phyloP scores from a whole-genome alignment of 1,284 basidiomycete species.

The Austropuccinia psidii region DNA sequence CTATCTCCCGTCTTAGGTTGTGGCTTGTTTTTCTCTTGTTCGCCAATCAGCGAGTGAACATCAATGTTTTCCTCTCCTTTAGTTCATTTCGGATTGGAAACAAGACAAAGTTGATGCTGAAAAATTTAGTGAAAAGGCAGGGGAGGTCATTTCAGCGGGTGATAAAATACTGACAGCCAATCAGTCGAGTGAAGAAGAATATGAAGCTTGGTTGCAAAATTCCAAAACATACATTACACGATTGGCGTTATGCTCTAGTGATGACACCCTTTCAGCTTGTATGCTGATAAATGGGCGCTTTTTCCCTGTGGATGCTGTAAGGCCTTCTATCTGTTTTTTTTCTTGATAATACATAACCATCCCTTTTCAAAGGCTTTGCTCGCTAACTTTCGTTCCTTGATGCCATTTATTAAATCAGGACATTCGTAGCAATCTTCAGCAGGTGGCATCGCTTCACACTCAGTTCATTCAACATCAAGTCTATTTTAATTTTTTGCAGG shows the following conservation, averaged over 20 bases:
- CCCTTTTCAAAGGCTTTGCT: no score
- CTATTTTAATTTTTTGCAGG: conserved; percentile 58
- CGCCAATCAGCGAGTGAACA: not conserved
- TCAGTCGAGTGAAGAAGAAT: not conserved
- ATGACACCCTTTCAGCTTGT: conserved; percentile 45
- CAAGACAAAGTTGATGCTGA: conserved; percentile 8
- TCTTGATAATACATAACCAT: no score
- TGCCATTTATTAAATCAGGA: conserved; percentile 52
- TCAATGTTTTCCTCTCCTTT: not conserved
- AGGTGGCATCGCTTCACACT: conserved; percentile 60
- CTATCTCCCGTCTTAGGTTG: not conserved
- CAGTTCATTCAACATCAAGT: conserved; percentile 68
- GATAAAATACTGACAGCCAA: not conserved
- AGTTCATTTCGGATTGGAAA: conserved; percentile 8
- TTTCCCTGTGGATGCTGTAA: conserved; percentile 62
- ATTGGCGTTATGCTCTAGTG: conserved; percentile 27
- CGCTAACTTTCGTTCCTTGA: no score
- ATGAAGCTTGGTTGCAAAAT: conserved; percentile 9
- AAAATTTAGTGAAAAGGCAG: not conserved
- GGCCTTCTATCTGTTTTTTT: conserved; percentile 45
- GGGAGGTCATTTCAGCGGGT: not conserved
- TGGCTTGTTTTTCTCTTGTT: not conserved
- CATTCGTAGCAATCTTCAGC: conserved; percentile 58
- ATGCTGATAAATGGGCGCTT: conserved; percentile 81
- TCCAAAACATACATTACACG: conserved; percentile 13